Evolutionary conservation across 352 stramenopile genomes (phyloP).

Genomic region (Poterioochromonas sp.): DNA sequence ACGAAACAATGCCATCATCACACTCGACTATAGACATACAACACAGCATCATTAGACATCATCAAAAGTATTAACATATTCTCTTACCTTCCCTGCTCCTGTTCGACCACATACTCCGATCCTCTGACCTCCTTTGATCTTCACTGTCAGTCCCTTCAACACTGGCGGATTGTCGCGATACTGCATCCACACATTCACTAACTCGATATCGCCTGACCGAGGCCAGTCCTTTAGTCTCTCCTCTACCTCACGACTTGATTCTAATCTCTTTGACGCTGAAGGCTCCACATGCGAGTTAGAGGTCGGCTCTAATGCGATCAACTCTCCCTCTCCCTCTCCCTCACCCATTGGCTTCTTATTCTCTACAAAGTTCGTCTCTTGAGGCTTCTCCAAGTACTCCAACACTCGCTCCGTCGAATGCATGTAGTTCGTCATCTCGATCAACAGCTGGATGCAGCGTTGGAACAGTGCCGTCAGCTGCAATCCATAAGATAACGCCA

Average conservation of each 20-base stretch:
- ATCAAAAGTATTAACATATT: not conserved
- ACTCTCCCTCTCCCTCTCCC: no score
- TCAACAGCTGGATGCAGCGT: slow-evolving; percentile 6
- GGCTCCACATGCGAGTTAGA: not conserved
- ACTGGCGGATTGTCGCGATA: slow-evolving; percentile 61
- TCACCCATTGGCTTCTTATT: not conserved
- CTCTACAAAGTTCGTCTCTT: not conserved
- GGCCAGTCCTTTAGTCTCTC: slow-evolving; percentile 48
- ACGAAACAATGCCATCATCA: slow-evolving; percentile 26
- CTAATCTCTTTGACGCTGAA: not conserved
- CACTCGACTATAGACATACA: not conserved
- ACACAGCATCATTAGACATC: not conserved
- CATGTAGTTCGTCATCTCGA: slow-evolving; percentile 11
- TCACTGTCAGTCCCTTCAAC: slow-evolving; percentile 61
- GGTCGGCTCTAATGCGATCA: no score
- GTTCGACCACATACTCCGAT: slow-evolving; percentile 24
- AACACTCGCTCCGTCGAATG: not conserved
- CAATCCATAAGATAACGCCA: slow-evolving; percentile 2
- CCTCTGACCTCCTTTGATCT: not conserved
- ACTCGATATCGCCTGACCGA: slow-evolving; percentile 49
- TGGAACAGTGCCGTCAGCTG: slow-evolving; percentile 28
- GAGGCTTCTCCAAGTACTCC: not conserved
- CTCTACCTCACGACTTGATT: not conserved
- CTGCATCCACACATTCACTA: slow-evolving; percentile 53
- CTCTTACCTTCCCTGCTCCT: not conserved